Conservation (phyloP, 768 basidiomycete genomes). For the Tricholoma sp. region DNA sequence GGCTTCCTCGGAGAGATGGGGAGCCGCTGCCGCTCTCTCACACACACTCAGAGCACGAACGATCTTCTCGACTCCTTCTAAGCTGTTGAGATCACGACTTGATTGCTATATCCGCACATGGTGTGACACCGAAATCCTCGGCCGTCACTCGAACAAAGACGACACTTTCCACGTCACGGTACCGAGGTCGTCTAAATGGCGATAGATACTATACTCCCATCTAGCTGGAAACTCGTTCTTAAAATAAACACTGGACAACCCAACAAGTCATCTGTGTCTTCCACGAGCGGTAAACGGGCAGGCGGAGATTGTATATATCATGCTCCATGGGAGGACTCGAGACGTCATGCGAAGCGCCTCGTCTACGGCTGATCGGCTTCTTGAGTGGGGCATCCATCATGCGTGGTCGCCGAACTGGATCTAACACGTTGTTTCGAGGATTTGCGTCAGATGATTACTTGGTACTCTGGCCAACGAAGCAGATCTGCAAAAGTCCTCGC, state of each 20-base stretch:
- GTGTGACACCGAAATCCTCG: background rate
- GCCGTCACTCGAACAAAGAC: background rate
- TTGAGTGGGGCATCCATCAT: no score
- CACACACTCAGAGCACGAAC: background rate
- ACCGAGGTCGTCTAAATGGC: background rate
- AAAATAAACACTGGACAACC: background rate
- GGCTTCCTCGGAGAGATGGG: slow-evolving; percentile 6
- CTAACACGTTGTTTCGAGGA: no score
- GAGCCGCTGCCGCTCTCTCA: background rate
- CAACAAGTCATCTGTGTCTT: background rate
- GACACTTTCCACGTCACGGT: background rate
- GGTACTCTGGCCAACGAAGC: background rate
- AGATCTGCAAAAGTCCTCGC: background rate
- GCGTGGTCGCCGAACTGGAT: no score
- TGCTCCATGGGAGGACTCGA: background rate
- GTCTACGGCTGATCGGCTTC: no score
- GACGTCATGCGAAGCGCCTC: background rate
- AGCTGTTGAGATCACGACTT: background rate
- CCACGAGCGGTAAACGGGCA: background rate
- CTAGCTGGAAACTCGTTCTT: background rate
- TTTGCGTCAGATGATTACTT: background rate
- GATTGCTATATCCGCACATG: background rate
- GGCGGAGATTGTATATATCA: background rate
- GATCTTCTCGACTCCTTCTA: background rate
- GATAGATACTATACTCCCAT: background rate